Evolutionary conservation across 257 asterid species (phyloP).

Genomic region (Solanum sitiens): DNA sequence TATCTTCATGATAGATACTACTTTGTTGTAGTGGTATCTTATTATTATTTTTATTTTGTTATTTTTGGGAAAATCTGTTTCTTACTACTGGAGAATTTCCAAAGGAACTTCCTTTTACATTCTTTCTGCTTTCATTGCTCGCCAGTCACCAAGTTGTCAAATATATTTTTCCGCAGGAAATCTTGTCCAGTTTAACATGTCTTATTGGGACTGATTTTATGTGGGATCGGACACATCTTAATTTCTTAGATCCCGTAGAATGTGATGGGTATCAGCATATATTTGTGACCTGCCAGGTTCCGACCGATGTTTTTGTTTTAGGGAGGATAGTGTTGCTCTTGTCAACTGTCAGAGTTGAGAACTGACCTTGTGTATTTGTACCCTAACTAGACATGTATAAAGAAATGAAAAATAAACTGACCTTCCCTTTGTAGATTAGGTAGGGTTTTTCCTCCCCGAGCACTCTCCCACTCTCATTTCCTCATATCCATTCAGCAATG

Average conservation of each 20-base stretch:
- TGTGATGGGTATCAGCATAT: background rate
- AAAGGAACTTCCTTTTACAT: background rate
- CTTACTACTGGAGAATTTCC: background rate
- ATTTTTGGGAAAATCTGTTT: background rate
- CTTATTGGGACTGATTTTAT: background rate
- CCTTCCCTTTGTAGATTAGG: background rate
- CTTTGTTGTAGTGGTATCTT: background rate
- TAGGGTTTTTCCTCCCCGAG: background rate
- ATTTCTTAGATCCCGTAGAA: background rate
- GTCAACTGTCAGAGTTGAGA: background rate
- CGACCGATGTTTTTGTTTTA: background rate
- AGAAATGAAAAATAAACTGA: background rate
- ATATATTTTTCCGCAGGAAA: background rate
- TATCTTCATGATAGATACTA: background rate
- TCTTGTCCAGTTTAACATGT: background rate
- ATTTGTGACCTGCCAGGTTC: background rate
- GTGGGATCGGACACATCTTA: background rate
- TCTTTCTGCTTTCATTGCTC: background rate
- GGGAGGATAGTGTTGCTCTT: background rate
- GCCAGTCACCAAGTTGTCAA: background rate
- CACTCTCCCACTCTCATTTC: background rate
- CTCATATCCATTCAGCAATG: background rate
- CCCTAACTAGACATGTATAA: background rate
- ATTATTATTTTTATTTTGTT: background rate
- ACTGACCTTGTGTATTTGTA: background rate